These are phyloP conservation scores for Cyberlindnera amylophila DNA, from an alignment of 805 yeast genomes.

Conservation along the genomic window DNA sequence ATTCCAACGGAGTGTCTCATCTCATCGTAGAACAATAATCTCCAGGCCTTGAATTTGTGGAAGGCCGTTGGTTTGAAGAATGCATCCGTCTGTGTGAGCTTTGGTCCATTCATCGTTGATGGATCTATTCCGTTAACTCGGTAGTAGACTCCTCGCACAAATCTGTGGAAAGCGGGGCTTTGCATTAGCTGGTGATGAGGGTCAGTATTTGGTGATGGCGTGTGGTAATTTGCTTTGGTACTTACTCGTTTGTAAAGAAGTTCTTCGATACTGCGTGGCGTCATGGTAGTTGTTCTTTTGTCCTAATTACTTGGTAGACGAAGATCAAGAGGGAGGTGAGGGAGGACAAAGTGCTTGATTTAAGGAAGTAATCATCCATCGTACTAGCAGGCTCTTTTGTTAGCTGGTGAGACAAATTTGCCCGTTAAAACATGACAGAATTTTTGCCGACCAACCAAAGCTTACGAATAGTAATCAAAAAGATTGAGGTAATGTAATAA, in stretches of 20 bases:
- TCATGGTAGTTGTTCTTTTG: constrained; percentile 9
- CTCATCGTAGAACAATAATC: constrained; percentile 58
- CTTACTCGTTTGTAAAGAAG: constrained; percentile 32
- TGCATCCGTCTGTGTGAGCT: constrained; percentile 11
- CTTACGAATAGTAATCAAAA: no score
- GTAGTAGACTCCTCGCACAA: constrained; percentile 62
- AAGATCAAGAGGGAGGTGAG: no score
- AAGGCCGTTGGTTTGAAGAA: constrained; percentile 41
- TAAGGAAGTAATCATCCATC: no score
- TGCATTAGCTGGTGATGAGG: constrained; percentile 37
- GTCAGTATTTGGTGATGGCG: no score
- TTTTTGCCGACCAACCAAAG: no score
- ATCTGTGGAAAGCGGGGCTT: constrained; percentile 56
- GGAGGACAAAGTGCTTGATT: no score
- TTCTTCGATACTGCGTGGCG: constrained; percentile 43
- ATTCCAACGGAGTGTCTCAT: constrained; percentile 51
- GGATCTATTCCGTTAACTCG: constrained; percentile 52
- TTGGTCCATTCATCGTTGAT: constrained; percentile 32
- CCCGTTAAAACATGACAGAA: no score
- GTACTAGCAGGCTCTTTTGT: no score
- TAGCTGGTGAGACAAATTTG: no score
- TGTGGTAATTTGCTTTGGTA: not conserved
- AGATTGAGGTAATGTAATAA: not conserved
- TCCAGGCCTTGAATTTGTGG: constrained; percentile 60
- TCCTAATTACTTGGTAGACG: no score